A percentile compares a stretch with the other conserved stretches of the same genome.
Evolutionary conservation across 495 filamentous ascomycete genomes (phyloP).

Genomic region (Polyplosphaeria fusca): DNA sequence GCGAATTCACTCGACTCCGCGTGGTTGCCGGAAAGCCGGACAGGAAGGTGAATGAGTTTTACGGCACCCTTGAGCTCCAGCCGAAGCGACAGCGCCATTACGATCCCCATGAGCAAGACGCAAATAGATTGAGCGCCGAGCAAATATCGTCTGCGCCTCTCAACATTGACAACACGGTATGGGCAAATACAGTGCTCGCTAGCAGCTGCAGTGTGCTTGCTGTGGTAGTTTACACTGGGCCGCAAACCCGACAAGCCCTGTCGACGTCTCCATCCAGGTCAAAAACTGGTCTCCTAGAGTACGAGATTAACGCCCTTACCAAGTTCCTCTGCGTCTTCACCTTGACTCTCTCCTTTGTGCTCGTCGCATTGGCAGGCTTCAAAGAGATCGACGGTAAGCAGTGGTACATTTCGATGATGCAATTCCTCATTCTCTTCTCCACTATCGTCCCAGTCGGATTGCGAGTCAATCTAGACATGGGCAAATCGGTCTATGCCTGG

Average conservation of each 20-base stretch:
- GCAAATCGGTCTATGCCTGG: constrained; percentile 90
- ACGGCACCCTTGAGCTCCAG: constrained; percentile 71
- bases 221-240: constrained; percentile 88
- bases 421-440: constrained; percentile 96
- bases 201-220: constrained; percentile 84
- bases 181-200: constrained; percentile 96
- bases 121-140: not conserved
- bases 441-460: constrained; percentile 98
- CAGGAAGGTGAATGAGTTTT: constrained; percentile 88
- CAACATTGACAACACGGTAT: constrained; percentile 95
- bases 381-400: constrained; percentile 55
- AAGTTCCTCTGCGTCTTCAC: constrained; percentile 94
- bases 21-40: constrained; percentile 85
- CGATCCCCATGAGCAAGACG: constrained; percentile 31
- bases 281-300: constrained; percentile 88
- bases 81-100: constrained; percentile 36
- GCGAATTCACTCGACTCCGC: constrained; percentile 67
- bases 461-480: constrained; percentile 94
- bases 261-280: constrained; percentile 88
- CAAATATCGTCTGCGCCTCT: constrained; percentile 62
- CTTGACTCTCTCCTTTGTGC: constrained; percentile 74
- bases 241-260: constrained; percentile 89
- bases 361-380: constrained; percentile 86
- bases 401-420: constrained; percentile 95
- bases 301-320: constrained; percentile 96